Base-by-base conservation (phyloP, 2,329 filamentous ascomycete species). In the Diaporthe sp. region DNA sequence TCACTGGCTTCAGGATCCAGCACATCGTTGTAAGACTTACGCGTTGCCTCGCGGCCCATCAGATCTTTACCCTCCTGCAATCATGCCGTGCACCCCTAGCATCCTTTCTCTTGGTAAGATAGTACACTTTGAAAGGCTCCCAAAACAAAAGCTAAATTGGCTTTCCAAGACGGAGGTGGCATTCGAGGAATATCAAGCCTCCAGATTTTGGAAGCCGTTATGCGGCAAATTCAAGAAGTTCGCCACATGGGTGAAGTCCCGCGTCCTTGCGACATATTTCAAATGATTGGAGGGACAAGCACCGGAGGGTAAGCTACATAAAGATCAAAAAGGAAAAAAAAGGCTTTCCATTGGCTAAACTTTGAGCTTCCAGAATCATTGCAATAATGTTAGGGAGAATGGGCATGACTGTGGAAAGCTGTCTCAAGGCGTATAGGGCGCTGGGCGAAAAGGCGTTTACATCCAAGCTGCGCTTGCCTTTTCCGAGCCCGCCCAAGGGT, bases 251-350 rank as follows among this genome's bases (percentile, higher is more conserved):
- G 73, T 25, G 47, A 79, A 37, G 39, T 78, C 7, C 81, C 80
- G 4, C 77, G 53, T 53, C 81, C 81, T 39, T 80, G 80, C 65
- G 80, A 82, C 31, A 73, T 78, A 39, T 82, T 82, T 70, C 78
- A 82, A 31, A 72, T 82, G 22, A 81, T 82, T 55, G 81, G 80
- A 47, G 81, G 81, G n/a, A 82, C 81, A 34, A 81, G 81, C 71
- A 82, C 81, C 2, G 80, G 81, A 55, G 80, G 80, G 80, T 80
- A 7, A 76, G 55, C 39, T 42, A 2, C 34, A 3, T 7, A 55
- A 5, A 25, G 6, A 20, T 1, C 12, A 28, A 28, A 28, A 28
- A 28, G 2, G 28, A 28, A 28, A 28, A 28, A 28, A 28, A 20
- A 47, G 15, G 17, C 7, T 20, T 22, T 22, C 6, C 1, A 13